Evolutionary conservation across 208 protist genomes (phyloP).

Genomic region (Porcisia deanei): DNA sequence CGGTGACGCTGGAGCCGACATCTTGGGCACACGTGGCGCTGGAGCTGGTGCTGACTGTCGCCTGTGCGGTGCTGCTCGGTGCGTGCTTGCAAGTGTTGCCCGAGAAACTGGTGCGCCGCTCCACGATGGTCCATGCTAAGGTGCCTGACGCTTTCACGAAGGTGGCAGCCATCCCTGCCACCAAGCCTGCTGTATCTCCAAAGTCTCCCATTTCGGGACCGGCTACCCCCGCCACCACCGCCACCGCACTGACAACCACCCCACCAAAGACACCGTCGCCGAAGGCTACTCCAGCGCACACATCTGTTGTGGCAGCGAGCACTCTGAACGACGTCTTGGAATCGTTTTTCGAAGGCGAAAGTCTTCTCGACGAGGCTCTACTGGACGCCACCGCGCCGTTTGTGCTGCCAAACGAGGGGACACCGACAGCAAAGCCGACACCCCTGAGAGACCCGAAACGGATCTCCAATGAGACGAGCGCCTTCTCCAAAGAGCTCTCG

Average conservation of each 20-base stretch:
- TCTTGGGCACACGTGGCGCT: slow-evolving; percentile 14
- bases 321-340: slow-evolving; percentile 35
- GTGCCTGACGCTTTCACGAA: background rate
- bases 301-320: slow-evolving; percentile 4
- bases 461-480: background rate
- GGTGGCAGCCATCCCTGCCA: background rate
- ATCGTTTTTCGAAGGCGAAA: slow-evolving; percentile 43
- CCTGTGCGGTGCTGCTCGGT: slow-evolving; percentile 23
- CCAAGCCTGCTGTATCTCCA: background rate
- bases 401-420: background rate
- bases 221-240: background rate
- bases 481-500: slow-evolving; percentile 23
- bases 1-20: slow-evolving; percentile 6
- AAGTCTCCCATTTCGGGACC: background rate
- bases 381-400: slow-evolving; percentile 24
- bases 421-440: background rate
- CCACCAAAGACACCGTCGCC: background rate
- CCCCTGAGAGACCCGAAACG: background rate
- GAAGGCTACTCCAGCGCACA: background rate
- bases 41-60: slow-evolving; percentile 21
- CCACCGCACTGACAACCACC: background rate
- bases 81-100: slow-evolving; percentile 31
- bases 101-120: slow-evolving; percentile 18
- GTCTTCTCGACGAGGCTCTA: slow-evolving; percentile 36
- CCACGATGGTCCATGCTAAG: background rate